Evolutionary conservation across 2,329 filamentous ascomycete species (phyloP).

Genomic region (Ophiostoma quercus): DNA sequence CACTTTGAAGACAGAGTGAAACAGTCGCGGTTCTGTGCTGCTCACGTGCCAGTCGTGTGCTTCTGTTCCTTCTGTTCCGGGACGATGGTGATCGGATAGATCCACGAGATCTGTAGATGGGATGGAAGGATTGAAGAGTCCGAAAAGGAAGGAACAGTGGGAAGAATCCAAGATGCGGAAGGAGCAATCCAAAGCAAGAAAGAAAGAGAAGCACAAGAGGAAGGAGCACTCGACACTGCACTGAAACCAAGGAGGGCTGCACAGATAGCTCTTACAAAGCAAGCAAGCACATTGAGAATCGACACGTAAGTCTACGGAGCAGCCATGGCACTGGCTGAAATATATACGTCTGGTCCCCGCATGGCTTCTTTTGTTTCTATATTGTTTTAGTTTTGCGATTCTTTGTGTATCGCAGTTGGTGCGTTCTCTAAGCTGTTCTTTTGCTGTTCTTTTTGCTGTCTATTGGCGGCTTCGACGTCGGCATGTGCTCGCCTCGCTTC

Average conservation of each 20-base stretch:
- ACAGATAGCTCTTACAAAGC: slow-evolving; percentile 1
- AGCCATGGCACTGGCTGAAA: neutral
- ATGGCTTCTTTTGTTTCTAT: neutral
- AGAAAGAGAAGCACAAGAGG: neutral
- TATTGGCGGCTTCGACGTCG: neutral
- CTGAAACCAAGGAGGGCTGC: slow-evolving; percentile 4
- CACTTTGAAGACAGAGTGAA: neutral
- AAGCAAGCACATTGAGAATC: neutral
- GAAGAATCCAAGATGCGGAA: neutral
- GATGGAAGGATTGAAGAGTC: neutral
- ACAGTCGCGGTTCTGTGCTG: neutral
- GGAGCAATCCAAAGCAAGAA: neutral
- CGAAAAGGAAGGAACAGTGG: neutral
- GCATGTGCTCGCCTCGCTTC: slow-evolving; percentile 10
- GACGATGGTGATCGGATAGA: neutral
- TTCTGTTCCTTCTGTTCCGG: neutral
- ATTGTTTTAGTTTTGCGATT: neutral
- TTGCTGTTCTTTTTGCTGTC: neutral
- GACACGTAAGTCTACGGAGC: neutral
- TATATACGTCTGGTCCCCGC: neutral
- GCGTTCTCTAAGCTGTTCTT: neutral
- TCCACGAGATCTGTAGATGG: neutral
- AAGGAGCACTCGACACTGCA: slow-evolving; percentile 2
- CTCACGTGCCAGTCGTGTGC: slow-evolving; percentile 10
- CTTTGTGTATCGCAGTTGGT: neutral